Conservation (phyloP, 176 grass and related monocot species). For the Dendrocalamus sinicus region DNA sequence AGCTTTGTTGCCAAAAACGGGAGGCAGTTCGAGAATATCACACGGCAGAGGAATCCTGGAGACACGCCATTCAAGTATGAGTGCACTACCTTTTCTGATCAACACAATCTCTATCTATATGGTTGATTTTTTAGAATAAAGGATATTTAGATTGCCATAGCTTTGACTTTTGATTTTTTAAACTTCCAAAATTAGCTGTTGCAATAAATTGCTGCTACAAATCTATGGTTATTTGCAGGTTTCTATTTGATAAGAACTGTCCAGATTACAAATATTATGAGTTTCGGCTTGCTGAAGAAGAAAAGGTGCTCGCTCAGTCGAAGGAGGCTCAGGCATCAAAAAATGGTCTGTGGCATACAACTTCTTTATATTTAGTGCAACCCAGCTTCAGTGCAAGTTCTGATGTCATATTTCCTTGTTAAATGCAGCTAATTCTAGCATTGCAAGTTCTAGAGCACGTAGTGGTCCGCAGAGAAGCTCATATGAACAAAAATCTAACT, state of each 20-base stretch:
- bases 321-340: conserved; percentile 63
- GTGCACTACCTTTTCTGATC: neutral
- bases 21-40: conserved; percentile 90
- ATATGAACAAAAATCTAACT: conserved; percentile 68
- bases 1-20: conserved; percentile 97
- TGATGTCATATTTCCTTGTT: conserved; percentile 27
- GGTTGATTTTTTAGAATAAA: neutral
- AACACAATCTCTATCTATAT: neutral
- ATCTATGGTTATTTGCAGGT: conserved; percentile 59
- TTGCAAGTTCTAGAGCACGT: conserved; percentile 55
- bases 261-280: conserved; percentile 94
- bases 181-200: conserved; percentile 8
- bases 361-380: neutral
- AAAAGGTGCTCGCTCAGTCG: conserved; percentile 63
- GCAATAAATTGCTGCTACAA: conserved; percentile 7
- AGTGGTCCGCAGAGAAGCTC: conserved; percentile 54
- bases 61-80: conserved; percentile 98
- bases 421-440: conserved; percentile 53
- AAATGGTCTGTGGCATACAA: conserved; percentile 48
- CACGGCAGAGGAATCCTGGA: conserved; percentile 87
- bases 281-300: conserved; percentile 74
- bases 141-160: neutral
- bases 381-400: neutral
- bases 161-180: neutral
- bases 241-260: conserved; percentile 92